phyloP scores from a whole-genome alignment of 1,284 basidiomycete species.

The Rhodotorula sp. region DNA sequence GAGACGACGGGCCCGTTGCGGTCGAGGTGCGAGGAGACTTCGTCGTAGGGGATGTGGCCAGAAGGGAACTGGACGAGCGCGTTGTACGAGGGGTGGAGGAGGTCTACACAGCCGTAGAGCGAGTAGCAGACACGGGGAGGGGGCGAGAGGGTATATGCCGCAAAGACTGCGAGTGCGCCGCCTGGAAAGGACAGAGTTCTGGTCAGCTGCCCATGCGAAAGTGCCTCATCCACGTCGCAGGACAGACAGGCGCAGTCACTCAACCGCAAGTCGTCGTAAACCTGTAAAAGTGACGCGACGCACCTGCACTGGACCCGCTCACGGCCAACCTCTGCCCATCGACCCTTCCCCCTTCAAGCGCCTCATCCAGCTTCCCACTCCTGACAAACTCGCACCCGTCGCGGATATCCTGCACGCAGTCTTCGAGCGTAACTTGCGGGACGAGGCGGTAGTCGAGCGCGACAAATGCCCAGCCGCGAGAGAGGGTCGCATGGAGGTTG shows the following conservation, averaged over 20 bases:
- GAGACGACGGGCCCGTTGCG: constrained; percentile 25
- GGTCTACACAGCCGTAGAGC: constrained; percentile 24
- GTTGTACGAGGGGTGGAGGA: constrained; percentile 26
- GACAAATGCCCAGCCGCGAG: constrained; percentile 31
- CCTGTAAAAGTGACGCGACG: not conserved
- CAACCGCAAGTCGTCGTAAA: too few species aligned
- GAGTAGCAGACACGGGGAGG: constrained; percentile 15
- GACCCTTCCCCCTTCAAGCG: constrained; percentile 15
- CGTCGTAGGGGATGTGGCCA: constrained; percentile 10
- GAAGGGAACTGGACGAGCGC: constrained; percentile 26
- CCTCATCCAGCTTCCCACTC: constrained; percentile 14
- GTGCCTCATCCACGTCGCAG: too few species aligned
- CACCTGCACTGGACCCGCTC: constrained; percentile 24
- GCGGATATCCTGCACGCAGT: constrained; percentile 18
- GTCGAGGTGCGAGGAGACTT: constrained; percentile 18
- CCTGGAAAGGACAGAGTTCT: constrained; percentile 6
- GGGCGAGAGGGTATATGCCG: constrained; percentile 16
- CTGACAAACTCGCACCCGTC: constrained; percentile 18
- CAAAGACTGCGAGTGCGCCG: constrained; percentile 23
- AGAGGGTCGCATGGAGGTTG: constrained; percentile 21
- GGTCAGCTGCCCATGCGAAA: too few species aligned
- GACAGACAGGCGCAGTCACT: too few species aligned
- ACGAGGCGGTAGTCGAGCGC: constrained; percentile 28
- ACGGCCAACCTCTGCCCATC: constrained; percentile 17
- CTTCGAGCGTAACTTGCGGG: constrained; percentile 25